Percentiles rank a stretch among this genome's conserved stretches.
Conservation (phyloP, 169 alveolate species). For the Plasmodium gallinaceum region DNA sequence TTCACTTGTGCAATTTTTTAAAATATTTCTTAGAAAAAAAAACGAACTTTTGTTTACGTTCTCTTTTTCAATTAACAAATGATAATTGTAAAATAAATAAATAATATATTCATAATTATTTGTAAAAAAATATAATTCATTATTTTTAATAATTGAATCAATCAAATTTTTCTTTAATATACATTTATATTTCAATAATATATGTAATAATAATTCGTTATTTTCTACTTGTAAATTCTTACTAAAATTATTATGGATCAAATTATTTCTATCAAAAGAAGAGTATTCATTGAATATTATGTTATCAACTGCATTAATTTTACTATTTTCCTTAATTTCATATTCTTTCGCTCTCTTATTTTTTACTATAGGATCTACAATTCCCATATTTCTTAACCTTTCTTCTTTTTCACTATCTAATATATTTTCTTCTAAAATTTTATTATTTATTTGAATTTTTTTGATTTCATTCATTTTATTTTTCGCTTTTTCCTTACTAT, state of each 20-base stretch:
- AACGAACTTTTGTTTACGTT: constrained; percentile 13
- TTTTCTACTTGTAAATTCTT: neutral
- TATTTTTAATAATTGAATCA: constrained; percentile 51
- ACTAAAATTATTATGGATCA: neutral
- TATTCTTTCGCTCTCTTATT: constrained; percentile 12
- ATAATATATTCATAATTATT: constrained; percentile 47
- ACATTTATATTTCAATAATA: constrained; percentile 21
- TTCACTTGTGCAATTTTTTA: constrained; percentile 34
- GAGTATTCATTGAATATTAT: too few relatives aligned
- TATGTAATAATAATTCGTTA: neutral
- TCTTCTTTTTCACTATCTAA: constrained; percentile 14
- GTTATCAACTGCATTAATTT: neutral
- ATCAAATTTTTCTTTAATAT: constrained; percentile 20
- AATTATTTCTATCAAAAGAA: neutral
- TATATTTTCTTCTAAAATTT: neutral
- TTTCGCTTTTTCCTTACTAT: neutral
- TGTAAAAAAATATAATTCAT: constrained; percentile 30
- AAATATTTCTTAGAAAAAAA: constrained; percentile 21
- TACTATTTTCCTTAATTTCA: neutral
- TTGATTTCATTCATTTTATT: neutral
- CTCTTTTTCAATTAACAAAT: constrained; percentile 19
- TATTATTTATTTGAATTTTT: constrained; percentile 13
- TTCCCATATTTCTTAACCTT: constrained; percentile 2
- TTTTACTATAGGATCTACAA: constrained; percentile 2
- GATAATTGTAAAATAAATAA: constrained; percentile 62